Percentiles rank a stretch among this genome's conserved stretches.
phyloP scores from a whole-genome alignment of 2,329 filamentous ascomycete genomes.

The Metarhizium brunneum region DNA sequence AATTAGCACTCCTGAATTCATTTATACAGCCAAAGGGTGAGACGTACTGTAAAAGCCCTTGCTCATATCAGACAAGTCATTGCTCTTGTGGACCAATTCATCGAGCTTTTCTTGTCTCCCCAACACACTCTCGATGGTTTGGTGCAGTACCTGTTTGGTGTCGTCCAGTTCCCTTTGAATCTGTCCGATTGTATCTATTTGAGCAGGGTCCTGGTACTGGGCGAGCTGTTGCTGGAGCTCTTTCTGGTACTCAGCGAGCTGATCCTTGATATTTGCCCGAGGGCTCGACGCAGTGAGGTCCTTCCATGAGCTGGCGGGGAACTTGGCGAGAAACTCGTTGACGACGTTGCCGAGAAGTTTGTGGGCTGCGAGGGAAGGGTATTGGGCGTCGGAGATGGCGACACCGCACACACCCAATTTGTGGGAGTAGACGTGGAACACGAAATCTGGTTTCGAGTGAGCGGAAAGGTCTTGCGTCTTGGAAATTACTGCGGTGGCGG shows the following conservation, averaged over 20 bases:
- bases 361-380: constrained; percentile 72
- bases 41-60: constrained; percentile 91
- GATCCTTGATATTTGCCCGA: constrained; percentile 56
- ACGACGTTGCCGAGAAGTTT: constrained; percentile 77
- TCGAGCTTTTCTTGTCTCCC: constrained; percentile 97
- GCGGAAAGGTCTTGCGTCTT: not conserved
- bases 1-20: not conserved
- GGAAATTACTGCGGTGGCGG: not conserved
- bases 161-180: constrained; percentile 96
- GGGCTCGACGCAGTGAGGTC: constrained; percentile 41
- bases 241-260: constrained; percentile 22
- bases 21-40: not conserved
- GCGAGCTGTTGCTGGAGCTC: constrained; percentile 34
- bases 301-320: constrained; percentile 63
- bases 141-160: constrained; percentile 94
- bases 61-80: constrained; percentile 80
- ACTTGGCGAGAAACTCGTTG: constrained; percentile 74
- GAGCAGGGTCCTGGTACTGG: constrained; percentile 75
- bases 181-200: constrained; percentile 88
- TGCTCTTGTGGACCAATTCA: constrained; percentile 85
- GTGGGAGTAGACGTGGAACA: constrained; percentile 69
- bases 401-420: constrained; percentile 67
- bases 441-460: constrained; percentile 41
- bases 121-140: constrained; percentile 82
- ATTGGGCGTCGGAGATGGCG: constrained; percentile 68